Conservation (phyloP, 352 stramenopile genomes). For the Phytophthora sp. region DNA sequence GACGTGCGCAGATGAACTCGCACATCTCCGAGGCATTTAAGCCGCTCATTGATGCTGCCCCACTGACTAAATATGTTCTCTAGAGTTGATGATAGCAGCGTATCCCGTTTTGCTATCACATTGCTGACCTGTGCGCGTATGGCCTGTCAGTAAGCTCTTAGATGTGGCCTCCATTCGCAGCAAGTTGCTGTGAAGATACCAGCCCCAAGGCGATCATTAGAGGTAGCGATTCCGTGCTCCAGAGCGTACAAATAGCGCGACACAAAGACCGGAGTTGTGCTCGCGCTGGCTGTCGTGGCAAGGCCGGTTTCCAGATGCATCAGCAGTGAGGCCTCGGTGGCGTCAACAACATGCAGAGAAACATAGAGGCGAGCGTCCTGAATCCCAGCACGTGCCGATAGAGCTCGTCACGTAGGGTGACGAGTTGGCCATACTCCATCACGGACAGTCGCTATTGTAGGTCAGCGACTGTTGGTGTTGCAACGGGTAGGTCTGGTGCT, state of each 20-base stretch:
- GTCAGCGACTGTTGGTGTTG: conserved; percentile 8
- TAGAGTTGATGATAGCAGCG: not conserved
- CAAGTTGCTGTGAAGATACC: no score
- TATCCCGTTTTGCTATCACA: not conserved
- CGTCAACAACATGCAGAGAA: not conserved
- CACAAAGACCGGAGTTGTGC: not conserved
- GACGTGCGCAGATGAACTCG: not conserved
- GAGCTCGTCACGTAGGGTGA: conserved; percentile 3
- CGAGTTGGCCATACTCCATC: conserved; percentile 8
- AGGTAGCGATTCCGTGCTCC: no score
- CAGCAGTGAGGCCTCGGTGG: conserved; percentile 10
- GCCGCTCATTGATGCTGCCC: not conserved
- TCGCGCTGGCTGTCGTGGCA: not conserved
- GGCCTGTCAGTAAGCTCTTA: not conserved
- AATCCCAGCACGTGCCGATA: conserved; percentile 4
- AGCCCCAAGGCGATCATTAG: no score
- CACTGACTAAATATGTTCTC: not conserved
- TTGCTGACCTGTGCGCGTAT: not conserved
- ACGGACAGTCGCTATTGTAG: not conserved
- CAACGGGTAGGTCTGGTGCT: conserved; percentile 9
- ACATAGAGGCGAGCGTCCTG: conserved; percentile 13
- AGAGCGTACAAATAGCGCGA: not conserved
- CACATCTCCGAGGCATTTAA: not conserved
- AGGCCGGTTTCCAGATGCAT: conserved; percentile 6
- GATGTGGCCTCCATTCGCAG: not conserved